A percentile compares a stretch with the other conserved stretches of the same genome.
phyloP scores from a whole-genome alignment of 2,329 filamentous ascomycete species.

The Penicillium sp. region DNA sequence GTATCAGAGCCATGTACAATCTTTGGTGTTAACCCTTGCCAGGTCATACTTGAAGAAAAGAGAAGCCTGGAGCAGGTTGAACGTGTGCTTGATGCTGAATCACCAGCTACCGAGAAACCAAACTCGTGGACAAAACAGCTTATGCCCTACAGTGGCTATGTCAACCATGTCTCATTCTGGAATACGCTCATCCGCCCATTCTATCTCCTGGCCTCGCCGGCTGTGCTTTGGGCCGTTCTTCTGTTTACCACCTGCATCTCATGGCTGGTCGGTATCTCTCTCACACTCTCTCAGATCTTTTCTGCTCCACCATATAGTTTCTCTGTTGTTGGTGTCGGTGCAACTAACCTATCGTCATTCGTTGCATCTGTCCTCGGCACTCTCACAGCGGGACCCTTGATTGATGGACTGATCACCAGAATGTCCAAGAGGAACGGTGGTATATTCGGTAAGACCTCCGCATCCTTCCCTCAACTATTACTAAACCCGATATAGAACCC shows the following conservation, averaged over 20 bases:
- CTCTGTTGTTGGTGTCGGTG: slow-evolving; percentile 33
- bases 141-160: slow-evolving; percentile 38
- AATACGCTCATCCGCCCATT: slow-evolving; percentile 36
- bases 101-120: slow-evolving; percentile 9
- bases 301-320: slow-evolving; percentile 38
- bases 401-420: slow-evolving; percentile 33
- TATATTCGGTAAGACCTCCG: slow-evolving; percentile 24
- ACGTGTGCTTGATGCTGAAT: slow-evolving; percentile 10
- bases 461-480: not conserved
- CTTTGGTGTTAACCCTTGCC: not conserved
- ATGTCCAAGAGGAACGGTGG: slow-evolving; percentile 36
- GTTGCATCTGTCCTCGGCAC: slow-evolving; percentile 35
- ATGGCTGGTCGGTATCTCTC: slow-evolving; percentile 29
- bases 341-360: slow-evolving; percentile 32
- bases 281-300: slow-evolving; percentile 36
- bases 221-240: slow-evolving; percentile 39
- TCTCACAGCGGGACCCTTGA: slow-evolving; percentile 28
- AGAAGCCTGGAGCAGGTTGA: slow-evolving; percentile 22
- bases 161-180: slow-evolving; percentile 36
- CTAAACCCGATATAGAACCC: slow-evolving; percentile 24
- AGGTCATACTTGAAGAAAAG: slow-evolving; percentile 18
- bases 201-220: slow-evolving; percentile 33
- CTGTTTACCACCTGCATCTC: slow-evolving; percentile 39
- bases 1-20: not conserved
- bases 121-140: slow-evolving; percentile 29